Base-by-base conservation (phyloP, 768 basidiomycete genomes). In the Suillus paluster region DNA sequence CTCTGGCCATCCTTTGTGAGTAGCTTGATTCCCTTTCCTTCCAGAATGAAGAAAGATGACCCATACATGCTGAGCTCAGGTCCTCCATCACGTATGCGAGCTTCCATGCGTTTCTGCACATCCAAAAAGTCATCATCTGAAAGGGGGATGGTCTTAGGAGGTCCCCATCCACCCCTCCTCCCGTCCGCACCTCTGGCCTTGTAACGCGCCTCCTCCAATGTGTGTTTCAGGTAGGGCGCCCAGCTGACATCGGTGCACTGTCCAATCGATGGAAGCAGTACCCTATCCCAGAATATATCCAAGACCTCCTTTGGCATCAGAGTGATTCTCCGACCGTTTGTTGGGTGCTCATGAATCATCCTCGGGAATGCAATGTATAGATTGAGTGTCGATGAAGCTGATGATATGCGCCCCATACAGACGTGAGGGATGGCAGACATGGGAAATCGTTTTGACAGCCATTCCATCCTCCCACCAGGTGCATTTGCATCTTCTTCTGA, bases 1-100 rank as follows among this genome's bases (percentile, higher is more conserved):
- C 44, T 27, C 55, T 57, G 55, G 4, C 55, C 33, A 3, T 33
- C n/a, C 36, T 57, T 60, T 2, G 63, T 57, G 34, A 19, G 49
- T 6, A 62, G 57, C 58, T 66, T 66, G 45, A 64, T 38, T 19
- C 62, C 62, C 25, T 64, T 69, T 39, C 46, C 56, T 1, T 67
- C 66, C 0, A 67, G 42, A 0, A 66, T 49, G 42, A 67, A 66
- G 45, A 63, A 67, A n/a, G 66, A 69, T 0, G 63, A 67, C 0
- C 61, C 68, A 60, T 50, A 68, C 19, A 58, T 56, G 9, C 49
- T 17, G 45, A 62, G 56, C 0, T 17, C 19, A 0, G 48, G 19
- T 0, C 21, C 55, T 15, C 61, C 25, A 1, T 34, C 17, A 5
- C 2, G 19, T 2, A 68, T 65, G 34, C 27, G 57, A 4, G 59